Percentiles rank a stretch among this genome's conserved stretches.
Evolutionary conservation across 805 yeast species (phyloP).

Genomic region (Pichia nakasei): DNA sequence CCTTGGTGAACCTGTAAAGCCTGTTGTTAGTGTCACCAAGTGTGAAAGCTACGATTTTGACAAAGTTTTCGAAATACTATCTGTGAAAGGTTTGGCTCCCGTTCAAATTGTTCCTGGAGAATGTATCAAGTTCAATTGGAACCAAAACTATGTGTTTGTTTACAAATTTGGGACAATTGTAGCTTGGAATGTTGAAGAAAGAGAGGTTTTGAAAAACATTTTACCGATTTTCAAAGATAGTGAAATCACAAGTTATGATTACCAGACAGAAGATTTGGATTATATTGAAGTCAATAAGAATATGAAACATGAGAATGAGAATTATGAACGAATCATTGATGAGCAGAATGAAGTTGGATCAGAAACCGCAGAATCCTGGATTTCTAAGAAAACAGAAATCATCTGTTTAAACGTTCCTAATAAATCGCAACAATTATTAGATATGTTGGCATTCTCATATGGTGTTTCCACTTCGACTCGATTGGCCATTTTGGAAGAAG

Average conservation of each 20-base stretch:
- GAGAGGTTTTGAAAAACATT: slow-evolving; percentile 35
- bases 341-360: background rate
- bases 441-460: slow-evolving; percentile 82
- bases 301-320: background rate
- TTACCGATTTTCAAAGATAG: slow-evolving; percentile 46
- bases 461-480: slow-evolving; percentile 85
- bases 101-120: slow-evolving; percentile 38
- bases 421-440: slow-evolving; percentile 46
- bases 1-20: slow-evolving; percentile 10
- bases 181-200: slow-evolving; percentile 74
- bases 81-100: slow-evolving; percentile 28
- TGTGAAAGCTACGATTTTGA: slow-evolving; percentile 64
- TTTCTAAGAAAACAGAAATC: slow-evolving; percentile 46
- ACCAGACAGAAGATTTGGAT: slow-evolving; percentile 85
- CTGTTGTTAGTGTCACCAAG: slow-evolving; percentile 63
- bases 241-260: slow-evolving; percentile 36
- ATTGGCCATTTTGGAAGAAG: slow-evolving; percentile 67
- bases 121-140: slow-evolving; percentile 45
- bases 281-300: slow-evolving; percentile 31
- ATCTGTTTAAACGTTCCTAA: slow-evolving; percentile 49
- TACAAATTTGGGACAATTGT: slow-evolving; percentile 73
- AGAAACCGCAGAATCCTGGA: slow-evolving; percentile 28
- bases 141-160: slow-evolving; percentile 38
- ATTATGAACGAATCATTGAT: background rate
- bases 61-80: slow-evolving; percentile 32